Conservation (phyloP, 2,329 filamentous ascomycete species). For the Sarocladium strictum region DNA sequence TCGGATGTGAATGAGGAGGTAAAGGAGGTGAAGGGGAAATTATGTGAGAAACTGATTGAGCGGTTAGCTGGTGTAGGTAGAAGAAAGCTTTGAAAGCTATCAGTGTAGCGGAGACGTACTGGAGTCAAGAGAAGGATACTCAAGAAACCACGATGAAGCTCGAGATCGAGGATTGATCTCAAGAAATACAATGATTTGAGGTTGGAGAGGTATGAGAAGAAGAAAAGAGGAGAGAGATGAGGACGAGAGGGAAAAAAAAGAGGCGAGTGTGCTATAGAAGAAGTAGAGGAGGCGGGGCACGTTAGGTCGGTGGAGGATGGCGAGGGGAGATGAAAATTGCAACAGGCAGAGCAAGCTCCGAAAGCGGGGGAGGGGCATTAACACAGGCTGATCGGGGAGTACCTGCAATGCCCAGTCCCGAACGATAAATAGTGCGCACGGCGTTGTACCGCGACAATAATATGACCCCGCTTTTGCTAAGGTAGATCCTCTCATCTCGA, state of each 20-base stretch:
- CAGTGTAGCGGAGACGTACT: background rate
- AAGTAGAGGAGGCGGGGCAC: conserved; percentile 1
- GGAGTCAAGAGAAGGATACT: conserved; percentile 1
- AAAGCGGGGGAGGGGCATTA: conserved; percentile 31
- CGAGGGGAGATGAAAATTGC: conserved; percentile 13
- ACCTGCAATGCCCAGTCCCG: no score
- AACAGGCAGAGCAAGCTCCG: conserved; percentile 21
- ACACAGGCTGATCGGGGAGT: conserved; percentile 11
- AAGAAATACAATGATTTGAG: background rate
- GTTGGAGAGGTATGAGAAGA: conserved; percentile 10
- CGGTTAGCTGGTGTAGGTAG: background rate
- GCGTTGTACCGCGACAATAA: background rate
- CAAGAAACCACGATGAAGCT: conserved; percentile 1
- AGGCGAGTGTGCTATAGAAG: conserved; percentile 9
- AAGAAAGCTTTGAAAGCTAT: background rate
- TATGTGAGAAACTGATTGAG: background rate
- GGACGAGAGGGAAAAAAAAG: background rate
- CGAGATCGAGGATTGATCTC: background rate
- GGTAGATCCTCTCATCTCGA: background rate
- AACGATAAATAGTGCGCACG: background rate
- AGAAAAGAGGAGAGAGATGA: conserved; percentile 4
- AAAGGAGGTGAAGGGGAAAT: background rate
- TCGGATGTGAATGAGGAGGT: background rate
- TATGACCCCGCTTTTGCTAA: background rate
- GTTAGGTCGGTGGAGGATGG: conserved; percentile 12